These are phyloP conservation scores for Verticillium albo-atrum DNA, from an alignment of 2,329 filamentous ascomycete species.

Conservation along the genomic window DNA sequence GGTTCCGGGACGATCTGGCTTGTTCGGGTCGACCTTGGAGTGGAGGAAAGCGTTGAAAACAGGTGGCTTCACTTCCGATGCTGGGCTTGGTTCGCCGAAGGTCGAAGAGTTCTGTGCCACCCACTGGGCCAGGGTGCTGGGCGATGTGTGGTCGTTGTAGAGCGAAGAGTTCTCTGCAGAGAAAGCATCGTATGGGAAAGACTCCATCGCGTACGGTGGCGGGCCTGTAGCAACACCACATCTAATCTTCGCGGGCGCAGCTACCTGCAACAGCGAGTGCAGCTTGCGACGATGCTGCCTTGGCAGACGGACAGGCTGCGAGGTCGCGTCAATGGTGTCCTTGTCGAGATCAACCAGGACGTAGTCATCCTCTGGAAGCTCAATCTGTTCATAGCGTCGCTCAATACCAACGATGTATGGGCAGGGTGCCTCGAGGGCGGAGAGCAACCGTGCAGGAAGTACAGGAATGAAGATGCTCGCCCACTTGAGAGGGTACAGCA, in stretches of 20 bases:
- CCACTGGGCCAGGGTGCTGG: constrained; percentile 76
- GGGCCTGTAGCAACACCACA: constrained; percentile 86
- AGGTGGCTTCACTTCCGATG: constrained; percentile 49
- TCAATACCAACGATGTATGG: constrained; percentile 97
- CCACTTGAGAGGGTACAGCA: constrained; percentile 91
- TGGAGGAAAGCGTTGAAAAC: constrained; percentile 91
- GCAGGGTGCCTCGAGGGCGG: constrained; percentile 89
- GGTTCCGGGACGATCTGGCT: constrained; percentile 73
- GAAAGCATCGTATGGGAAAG: constrained; percentile 86
- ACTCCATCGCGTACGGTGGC: constrained; percentile 87
- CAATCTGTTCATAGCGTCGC: constrained; percentile 78
- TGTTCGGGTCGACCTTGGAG: constrained; percentile 62
- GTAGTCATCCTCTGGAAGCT: constrained; percentile 91
- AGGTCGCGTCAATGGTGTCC: constrained; percentile 82
- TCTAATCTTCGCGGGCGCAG: constrained; percentile 82
- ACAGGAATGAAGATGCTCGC: constrained; percentile 91
- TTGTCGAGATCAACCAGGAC: constrained; percentile 91
- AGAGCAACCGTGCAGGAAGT: constrained; percentile 79
- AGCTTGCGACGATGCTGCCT: constrained; percentile 89
- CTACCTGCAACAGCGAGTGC: constrained; percentile 78
- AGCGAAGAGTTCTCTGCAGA: constrained; percentile 79
- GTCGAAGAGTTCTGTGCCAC: constrained; percentile 85
- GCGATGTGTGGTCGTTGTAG: constrained; percentile 67
- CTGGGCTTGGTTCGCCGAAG: constrained; percentile 66
- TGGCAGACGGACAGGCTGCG: constrained; percentile 72